phyloP scores from a whole-genome alignment of 345 rosid species.

The Reutealis trisperma region DNA sequence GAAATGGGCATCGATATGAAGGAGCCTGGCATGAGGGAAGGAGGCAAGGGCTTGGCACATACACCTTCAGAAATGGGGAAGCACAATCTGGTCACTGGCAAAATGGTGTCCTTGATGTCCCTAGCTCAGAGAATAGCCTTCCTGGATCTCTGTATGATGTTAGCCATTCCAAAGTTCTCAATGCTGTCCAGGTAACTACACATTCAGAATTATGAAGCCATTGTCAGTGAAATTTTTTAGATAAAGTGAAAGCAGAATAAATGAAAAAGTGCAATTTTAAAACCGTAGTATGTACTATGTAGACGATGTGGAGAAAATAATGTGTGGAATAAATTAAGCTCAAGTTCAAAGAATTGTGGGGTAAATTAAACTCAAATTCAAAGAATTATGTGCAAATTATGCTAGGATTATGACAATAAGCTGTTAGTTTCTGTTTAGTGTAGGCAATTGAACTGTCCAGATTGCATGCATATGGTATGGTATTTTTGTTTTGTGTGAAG shows the following conservation, averaged over 20 bases:
- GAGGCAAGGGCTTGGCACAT: slow-evolving; percentile 97
- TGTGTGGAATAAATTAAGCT: too few species aligned
- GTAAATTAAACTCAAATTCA: too few species aligned
- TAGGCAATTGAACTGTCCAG: neutral
- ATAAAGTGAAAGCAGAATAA: neutral
- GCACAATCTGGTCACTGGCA: slow-evolving; percentile 97
- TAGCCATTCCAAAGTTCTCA: slow-evolving; percentile 83
- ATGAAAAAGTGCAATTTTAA: neutral
- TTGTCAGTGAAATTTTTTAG: slow-evolving; percentile 1
- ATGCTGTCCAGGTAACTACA: slow-evolving; percentile 73
- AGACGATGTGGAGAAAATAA: too few species aligned
- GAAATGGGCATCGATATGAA: slow-evolving; percentile 88
- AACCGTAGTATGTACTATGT: neutral
- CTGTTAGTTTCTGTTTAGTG: neutral
- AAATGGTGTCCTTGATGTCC: slow-evolving; percentile 80
- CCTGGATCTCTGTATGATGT: slow-evolving; percentile 78
- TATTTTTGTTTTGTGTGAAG: neutral
- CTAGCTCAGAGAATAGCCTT: slow-evolving; percentile 69
- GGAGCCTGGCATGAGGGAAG: slow-evolving; percentile 99
- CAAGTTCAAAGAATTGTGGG: too few species aligned
- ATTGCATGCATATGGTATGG: neutral
- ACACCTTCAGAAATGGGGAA: slow-evolving; percentile 92
- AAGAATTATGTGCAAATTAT: neutral
- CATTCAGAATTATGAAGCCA: neutral
- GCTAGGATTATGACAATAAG: neutral